phyloP scores from a whole-genome alignment of 371 early-diverging fungal species.

The Saksenaea oblongispora region DNA sequence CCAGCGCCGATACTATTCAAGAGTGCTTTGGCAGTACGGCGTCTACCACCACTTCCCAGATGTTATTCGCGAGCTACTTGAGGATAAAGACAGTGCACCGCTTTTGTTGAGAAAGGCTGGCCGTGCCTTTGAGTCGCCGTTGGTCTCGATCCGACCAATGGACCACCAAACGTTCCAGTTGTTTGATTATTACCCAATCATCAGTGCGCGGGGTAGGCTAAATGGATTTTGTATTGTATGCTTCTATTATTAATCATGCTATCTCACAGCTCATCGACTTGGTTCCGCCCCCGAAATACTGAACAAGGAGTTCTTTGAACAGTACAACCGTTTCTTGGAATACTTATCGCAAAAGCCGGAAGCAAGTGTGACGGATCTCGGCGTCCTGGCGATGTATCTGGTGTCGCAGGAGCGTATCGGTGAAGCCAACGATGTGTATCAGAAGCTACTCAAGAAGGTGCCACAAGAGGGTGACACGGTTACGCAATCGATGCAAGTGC shows the following conservation, averaged over 20 bases:
- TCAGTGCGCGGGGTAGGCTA: slow-evolving; percentile 50
- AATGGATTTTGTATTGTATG: neutral
- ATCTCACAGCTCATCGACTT: slow-evolving; percentile 15
- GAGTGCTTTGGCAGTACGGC: slow-evolving; percentile 31
- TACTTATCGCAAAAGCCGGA: slow-evolving; percentile 37
- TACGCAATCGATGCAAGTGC: slow-evolving; percentile 30
- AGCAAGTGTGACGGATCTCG: slow-evolving; percentile 31
- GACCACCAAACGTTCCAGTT: slow-evolving; percentile 6
- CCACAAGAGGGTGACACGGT: neutral
- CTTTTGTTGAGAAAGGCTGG: slow-evolving; percentile 26
- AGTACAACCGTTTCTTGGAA: slow-evolving; percentile 45
- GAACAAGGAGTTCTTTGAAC: slow-evolving; percentile 43
- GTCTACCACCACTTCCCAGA: slow-evolving; percentile 32
- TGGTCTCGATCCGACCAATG: slow-evolving; percentile 23
- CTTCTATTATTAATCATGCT: neutral
- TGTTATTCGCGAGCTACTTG: slow-evolving; percentile 27
- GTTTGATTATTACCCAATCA: slow-evolving; percentile 56
- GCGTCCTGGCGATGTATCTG: slow-evolving; percentile 46
- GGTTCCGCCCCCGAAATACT: slow-evolving; percentile 23
- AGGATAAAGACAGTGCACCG: slow-evolving; percentile 9
- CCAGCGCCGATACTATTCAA: slow-evolving; percentile 14
- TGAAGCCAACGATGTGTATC: slow-evolving; percentile 44
- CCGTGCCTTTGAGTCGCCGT: slow-evolving; percentile 40
- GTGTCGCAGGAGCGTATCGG: slow-evolving; percentile 57
- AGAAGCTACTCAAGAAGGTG: slow-evolving; percentile 1